Percentiles rank a stretch among this genome's conserved stretches.
Conservation (phyloP, 1,284 basidiomycete species). For the Sporisorium scitamineum region DNA sequence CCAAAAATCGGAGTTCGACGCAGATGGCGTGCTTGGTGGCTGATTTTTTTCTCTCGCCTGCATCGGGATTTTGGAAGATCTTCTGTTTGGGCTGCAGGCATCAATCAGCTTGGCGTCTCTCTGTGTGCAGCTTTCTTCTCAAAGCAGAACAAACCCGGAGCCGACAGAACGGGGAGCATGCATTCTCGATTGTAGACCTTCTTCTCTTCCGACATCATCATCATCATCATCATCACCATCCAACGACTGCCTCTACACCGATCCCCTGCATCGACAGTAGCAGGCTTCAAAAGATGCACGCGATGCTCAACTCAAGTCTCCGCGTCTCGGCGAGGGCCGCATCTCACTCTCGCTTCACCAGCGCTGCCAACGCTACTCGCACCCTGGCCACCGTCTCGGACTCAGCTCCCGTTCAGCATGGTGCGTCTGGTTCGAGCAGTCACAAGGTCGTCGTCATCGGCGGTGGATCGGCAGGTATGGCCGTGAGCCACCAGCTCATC, state of each 20-base stretch:
- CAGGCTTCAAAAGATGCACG: conserved; percentile 33
- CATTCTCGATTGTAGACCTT: not conserved
- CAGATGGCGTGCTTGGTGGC: not conserved
- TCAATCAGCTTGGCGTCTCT: not conserved
- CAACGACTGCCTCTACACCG: conserved; percentile 4
- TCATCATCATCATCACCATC: conserved; percentile 8
- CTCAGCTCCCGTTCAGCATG: conserved; percentile 30
- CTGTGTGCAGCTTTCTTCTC: conserved; percentile 3
- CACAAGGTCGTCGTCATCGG: conserved; percentile 70
- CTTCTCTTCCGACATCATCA: conserved; percentile 5
- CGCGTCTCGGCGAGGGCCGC: conserved; percentile 18
- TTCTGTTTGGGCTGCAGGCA: not conserved
- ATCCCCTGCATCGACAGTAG: not conserved
- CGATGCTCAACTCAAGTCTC: conserved; percentile 35
- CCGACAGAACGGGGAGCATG: not conserved
- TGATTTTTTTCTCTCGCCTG: not conserved
- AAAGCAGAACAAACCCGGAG: not conserved
- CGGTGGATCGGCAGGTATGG: conserved; percentile 69
- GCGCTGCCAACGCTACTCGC: conserved; percentile 19
- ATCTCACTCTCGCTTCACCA: conserved; percentile 22
- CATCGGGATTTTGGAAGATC: conserved; percentile 7
- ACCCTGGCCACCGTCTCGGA: conserved; percentile 41
- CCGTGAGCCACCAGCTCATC: conserved; percentile 74
- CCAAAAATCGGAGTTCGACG: not conserved
- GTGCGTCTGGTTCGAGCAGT: conserved; percentile 42